Percentiles rank a stretch among this genome's conserved stretches.
Evolutionary conservation across 1,139 yeast species (phyloP).

Genomic region (Chernovozyma aurita): DNA sequence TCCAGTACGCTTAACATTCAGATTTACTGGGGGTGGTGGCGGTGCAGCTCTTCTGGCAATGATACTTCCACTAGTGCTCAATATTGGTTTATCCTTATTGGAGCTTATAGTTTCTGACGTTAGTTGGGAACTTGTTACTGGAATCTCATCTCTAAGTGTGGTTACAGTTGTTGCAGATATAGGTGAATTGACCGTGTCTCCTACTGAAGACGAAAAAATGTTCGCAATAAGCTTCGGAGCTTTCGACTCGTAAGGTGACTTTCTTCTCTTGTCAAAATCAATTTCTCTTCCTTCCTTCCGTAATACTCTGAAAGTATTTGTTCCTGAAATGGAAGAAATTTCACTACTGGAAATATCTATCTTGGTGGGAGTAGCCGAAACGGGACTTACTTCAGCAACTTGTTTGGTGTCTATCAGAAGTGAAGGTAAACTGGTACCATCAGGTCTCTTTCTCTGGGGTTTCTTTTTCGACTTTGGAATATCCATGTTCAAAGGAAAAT

Average conservation of each 20-base stretch:
- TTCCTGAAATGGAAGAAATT: slow-evolving; percentile 16
- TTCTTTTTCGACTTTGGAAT: slow-evolving; percentile 10
- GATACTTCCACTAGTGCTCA: slow-evolving; percentile 15
- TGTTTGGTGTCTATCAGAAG: not conserved
- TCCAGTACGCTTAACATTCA: slow-evolving; percentile 6
- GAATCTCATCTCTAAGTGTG: slow-evolving; percentile 25
- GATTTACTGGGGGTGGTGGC: slow-evolving; percentile 24
- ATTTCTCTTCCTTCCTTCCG: slow-evolving; percentile 66
- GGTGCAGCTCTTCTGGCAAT: slow-evolving; percentile 73
- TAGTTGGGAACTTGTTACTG: not conserved
- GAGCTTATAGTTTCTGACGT: not conserved
- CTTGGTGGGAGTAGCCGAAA: slow-evolving; percentile 7
- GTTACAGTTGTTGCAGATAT: slow-evolving; percentile 36
- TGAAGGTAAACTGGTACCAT: not conserved
- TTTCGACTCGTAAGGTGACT: slow-evolving; percentile 61
- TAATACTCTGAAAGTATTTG: slow-evolving; percentile 54
- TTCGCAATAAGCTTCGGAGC: slow-evolving; percentile 42
- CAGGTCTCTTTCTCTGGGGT: slow-evolving; percentile 13
- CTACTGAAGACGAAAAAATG: slow-evolving; percentile 40
- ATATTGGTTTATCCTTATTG: not conserved
- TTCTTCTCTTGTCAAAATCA: slow-evolving; percentile 76
- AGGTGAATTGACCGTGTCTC: slow-evolving; percentile 31
- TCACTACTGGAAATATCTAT: not conserved
- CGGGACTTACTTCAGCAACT: slow-evolving; percentile 3
- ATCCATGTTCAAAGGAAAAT: slow-evolving; percentile 16